These are phyloP conservation scores for Beauveria australis DNA, from an alignment of 2,329 filamentous ascomycete genomes.

Conservation along the genomic window DNA sequence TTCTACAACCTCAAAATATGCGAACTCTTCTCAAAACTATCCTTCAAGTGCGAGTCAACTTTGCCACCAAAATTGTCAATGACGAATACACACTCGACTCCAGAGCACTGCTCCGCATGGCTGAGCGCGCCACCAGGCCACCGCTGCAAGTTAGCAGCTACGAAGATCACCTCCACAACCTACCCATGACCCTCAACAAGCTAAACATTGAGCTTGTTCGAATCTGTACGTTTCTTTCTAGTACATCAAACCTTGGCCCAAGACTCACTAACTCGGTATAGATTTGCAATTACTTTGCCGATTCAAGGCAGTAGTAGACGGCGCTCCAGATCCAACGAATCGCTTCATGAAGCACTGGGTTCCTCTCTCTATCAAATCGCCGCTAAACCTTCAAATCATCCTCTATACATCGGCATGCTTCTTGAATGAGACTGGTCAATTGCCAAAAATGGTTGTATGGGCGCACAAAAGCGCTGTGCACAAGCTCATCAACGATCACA, in stretches of 20 bases:
- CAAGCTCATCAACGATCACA: constrained; percentile 38
- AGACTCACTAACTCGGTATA: constrained; percentile 17
- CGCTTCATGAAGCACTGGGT: constrained; percentile 40
- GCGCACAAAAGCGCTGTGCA: constrained; percentile 36
- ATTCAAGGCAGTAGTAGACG: constrained; percentile 43
- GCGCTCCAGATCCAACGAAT: constrained; percentile 35
- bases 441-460: constrained; percentile 35
- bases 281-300: constrained; percentile 41
- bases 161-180: constrained; percentile 29
- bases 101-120: constrained; percentile 17
- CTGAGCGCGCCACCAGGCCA: constrained; percentile 15
- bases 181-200: constrained; percentile 34
- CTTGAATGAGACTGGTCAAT: constrained; percentile 39
- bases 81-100: constrained; percentile 25
- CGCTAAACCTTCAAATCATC: constrained; percentile 38
- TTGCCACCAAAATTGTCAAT: constrained; percentile 22
- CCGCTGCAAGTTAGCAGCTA: constrained; percentile 18
- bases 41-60: constrained; percentile 21
- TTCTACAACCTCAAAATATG: constrained; percentile 19
- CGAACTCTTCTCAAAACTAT: constrained; percentile 22
- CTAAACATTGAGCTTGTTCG: constrained; percentile 40
- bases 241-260: neutral
- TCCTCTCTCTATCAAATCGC: constrained; percentile 40
- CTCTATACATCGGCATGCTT: constrained; percentile 45
- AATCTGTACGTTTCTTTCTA: constrained; percentile 30